A percentile compares a stretch with the other conserved stretches of the same genome.
These are phyloP conservation scores for Boletus fagicola DNA, from an alignment of 768 basidiomycete genomes.

Conservation along the genomic window DNA sequence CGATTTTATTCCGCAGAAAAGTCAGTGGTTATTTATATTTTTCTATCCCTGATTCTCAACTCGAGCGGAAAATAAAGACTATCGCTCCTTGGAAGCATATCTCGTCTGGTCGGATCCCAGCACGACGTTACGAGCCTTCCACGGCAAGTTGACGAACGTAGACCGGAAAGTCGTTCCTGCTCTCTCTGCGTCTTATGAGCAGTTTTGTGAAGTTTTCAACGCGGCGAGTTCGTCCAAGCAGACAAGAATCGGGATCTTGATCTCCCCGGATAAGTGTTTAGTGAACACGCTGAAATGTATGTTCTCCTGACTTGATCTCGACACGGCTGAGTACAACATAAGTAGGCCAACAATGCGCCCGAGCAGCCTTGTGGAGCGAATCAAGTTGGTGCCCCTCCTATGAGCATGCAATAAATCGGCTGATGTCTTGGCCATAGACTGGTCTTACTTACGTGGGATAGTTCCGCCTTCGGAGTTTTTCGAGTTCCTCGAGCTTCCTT, in stretches of 20 bases:
- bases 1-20: conserved; percentile 8
- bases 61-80: not conserved
- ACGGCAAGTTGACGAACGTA: conserved; percentile 2
- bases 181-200: conserved; percentile 6
- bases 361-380: conserved; percentile 8
- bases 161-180: conserved; percentile 11
- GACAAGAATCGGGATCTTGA: not conserved
- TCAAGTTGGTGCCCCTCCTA: conserved; percentile 7
- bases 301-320: not conserved
- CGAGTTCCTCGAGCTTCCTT: conserved; percentile 12
- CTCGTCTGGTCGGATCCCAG: conserved; percentile 15
- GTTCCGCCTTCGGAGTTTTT: conserved; percentile 14
- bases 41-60: not conserved
- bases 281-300: conserved; percentile 7
- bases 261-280: not conserved
- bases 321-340: not conserved
- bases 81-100: conserved; percentile 7
- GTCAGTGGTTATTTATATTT: not conserved
- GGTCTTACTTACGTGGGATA: conserved; percentile 17
- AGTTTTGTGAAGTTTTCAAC: conserved; percentile 8
- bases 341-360: conserved; percentile 7
- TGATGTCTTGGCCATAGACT: conserved; percentile 10
- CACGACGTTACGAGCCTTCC: conserved; percentile 11
- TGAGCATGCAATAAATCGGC: not conserved
- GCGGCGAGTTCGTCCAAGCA: not conserved